Base-by-base conservation (phyloP, 805 yeast genomes). In the Wickerhamiella domercqiae region DNA sequence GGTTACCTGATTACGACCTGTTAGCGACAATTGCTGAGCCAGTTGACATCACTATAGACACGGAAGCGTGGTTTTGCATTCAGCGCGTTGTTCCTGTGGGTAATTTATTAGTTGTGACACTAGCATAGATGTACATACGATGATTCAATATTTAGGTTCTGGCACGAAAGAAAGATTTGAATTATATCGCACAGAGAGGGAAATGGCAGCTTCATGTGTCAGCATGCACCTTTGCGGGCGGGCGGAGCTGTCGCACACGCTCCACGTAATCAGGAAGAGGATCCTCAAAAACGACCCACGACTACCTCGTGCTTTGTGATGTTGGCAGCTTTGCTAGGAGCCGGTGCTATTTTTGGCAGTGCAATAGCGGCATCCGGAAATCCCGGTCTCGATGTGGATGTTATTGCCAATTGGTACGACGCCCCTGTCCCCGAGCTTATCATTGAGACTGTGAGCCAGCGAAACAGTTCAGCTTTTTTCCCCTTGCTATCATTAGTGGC, bases 391-490 rank as follows among this genome's bases (percentile, higher is more conserved):
- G 16, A 30, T 30, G 37, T 43, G 9, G 38, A 37, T 17, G 25
- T 43, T 19, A 37, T 35, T 14, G 34, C 46, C 7, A 35, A 35
- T 22, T 43, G 46, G 46, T 21, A 14, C 14, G 34, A 35, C 5
- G 29, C 36, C 14, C 44, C 44, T 4, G 15, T 22, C 11, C 22
- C 20, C 5, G 38, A 33, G 6, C 39, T 37, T 16, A 34, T 38
- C 4, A 36, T 50, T 11, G 63, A 60, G 37, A 47, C 63, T 2
- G 37, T 60, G 32, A 44, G 59, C 2, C 37, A 21, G 15, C 56
- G 52, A 29, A 53, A 50, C 38, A 40, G 54, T 7, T 45, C 53
- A 15, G 43, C 60, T 1, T 61, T 42, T 34, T 61, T 48, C 40
- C 61, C 64, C 2, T 37, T 60, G 16, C 40, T 60, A 7, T 39